Conservation (phyloP, 2,329 filamentous ascomycete species). For the Tolypocladium guangdongense region DNA sequence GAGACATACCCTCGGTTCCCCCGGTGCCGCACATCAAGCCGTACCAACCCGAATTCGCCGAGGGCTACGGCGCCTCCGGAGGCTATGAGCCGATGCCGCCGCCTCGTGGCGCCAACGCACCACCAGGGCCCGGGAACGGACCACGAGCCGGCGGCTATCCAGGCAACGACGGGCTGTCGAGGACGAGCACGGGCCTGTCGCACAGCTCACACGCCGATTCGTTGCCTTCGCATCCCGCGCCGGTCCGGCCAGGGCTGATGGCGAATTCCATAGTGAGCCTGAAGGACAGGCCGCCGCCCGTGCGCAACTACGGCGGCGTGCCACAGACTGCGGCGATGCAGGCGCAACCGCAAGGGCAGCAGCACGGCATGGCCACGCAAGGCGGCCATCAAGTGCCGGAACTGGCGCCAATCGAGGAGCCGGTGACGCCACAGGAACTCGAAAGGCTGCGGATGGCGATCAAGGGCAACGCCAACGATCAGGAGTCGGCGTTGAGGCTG, state of each 20-base stretch:
- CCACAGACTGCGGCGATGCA: conserved; percentile 23
- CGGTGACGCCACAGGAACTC: conserved; percentile 69
- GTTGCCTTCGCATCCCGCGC: conserved; percentile 50
- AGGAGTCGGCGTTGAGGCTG: conserved; percentile 57
- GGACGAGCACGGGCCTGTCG: conserved; percentile 14
- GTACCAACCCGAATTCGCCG: conserved; percentile 14
- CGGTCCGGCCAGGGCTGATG: conserved; percentile 52
- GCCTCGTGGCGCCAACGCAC: conserved; percentile 21
- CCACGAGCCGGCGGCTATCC: neutral
- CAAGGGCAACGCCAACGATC: conserved; percentile 62
- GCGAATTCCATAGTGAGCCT: conserved; percentile 45
- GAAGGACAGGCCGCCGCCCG: conserved; percentile 45
- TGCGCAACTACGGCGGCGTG: conserved; percentile 43
- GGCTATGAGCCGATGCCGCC: conserved; percentile 16
- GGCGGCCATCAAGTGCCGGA: conserved; percentile 1
- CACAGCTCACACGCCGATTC: conserved; percentile 28
- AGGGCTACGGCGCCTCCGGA: conserved; percentile 12
- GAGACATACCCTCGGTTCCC: conserved; percentile 47
- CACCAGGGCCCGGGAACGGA: conserved; percentile 11
- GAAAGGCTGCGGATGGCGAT: conserved; percentile 60
- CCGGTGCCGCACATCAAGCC: conserved; percentile 26
- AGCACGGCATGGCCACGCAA: conserved; percentile 6
- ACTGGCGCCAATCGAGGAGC: conserved; percentile 9
- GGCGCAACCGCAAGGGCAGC: conserved; percentile 14
- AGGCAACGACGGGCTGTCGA: conserved; percentile 1